Base-by-base conservation (phyloP, 2,329 filamentous ascomycete species). In the Botrytis pseudocinerea region DNA sequence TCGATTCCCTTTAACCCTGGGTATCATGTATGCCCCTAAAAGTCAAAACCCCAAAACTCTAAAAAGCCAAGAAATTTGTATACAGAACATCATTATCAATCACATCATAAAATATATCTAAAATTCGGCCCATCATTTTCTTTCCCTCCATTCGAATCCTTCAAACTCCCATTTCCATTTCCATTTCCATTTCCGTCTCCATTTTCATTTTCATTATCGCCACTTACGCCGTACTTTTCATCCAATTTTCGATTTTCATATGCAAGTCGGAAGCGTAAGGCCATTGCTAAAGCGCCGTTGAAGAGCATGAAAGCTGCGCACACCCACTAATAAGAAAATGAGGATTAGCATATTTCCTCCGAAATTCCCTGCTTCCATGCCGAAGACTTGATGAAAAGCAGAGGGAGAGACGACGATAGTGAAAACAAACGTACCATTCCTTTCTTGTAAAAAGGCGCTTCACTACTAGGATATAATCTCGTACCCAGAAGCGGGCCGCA, bases 271-370 rank as follows among this genome's bases (percentile, higher is more conserved):
- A 83, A 82, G 6, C 90, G 84, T 51, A 91, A 79, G 1, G 82
- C 72, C 0, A 90, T 76, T 0, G 89, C 89, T 12, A 92, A 79
- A 0, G 85, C 74, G 0, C 84, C 87, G 0, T 89, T 90, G 62
- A 92, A 82, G 12, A 91, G 80, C 81, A 90, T 91, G 60, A 92
- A 88, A 0, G 83, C 85, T 0, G 90, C 87, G 76, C 90, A 92
- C 6, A 91, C 86, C 72, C 84, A 84, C 81, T 68, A 6, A 42
- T 18, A 40, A 10, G 18, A 28, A 18, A 28, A 25, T 32, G 5
- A 57, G 14, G 6, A 42, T 68, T 22, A 68, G 48, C 28, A 68
- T 32, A 57, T 14, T 32, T 42, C 25, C 1, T 7, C 12, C 38
- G 9, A 32, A 1, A 2, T 20, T 32, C 18, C 8, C 8, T 20